Percentiles rank a stretch among this genome's conserved stretches.
These are phyloP conservation scores for Gynandropsis gynandra DNA, from an alignment of 345 rosid genomes.

Conservation along the genomic window DNA sequence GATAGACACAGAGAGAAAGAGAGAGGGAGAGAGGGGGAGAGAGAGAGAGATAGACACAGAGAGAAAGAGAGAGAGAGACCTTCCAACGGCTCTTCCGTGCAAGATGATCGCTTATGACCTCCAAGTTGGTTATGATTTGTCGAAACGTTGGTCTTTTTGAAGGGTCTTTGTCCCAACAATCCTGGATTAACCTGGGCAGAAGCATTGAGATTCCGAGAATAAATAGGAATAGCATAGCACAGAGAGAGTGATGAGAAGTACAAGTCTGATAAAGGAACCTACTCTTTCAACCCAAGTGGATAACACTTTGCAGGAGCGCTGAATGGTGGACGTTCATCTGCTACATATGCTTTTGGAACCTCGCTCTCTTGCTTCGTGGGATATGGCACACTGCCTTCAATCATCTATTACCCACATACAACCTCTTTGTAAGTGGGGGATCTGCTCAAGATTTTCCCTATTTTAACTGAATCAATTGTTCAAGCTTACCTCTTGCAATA, in stretches of 20 bases:
- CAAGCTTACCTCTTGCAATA: constrained; percentile 65
- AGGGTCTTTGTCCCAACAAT: constrained; percentile 69
- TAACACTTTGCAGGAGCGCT: constrained; percentile 51
- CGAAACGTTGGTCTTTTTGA: constrained; percentile 59
- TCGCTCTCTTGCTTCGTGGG: constrained; percentile 46
- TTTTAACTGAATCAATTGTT: no score
- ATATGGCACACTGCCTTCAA: constrained; percentile 77
- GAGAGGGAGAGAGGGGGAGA: no score
- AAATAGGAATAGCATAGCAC: not conserved
- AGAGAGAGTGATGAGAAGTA: not conserved
- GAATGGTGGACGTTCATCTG: constrained; percentile 72
- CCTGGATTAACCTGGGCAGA: constrained; percentile 49
- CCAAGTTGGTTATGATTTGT: constrained; percentile 52
- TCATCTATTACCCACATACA: constrained; percentile 44
- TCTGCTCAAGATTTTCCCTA: no score
- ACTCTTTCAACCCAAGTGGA: constrained; percentile 58
- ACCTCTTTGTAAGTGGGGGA: not conserved
- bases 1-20: constrained; percentile 3
- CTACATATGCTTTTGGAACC: constrained; percentile 62
- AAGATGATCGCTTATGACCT: constrained; percentile 35
- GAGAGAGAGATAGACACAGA: constrained; percentile 11
- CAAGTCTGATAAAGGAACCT: constrained; percentile 15
- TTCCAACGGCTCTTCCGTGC: constrained; percentile 43
- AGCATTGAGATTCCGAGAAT: not conserved
- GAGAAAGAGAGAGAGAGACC: constrained; percentile 24